A percentile compares a stretch with the other conserved stretches of the same genome.
These are phyloP conservation scores for Flagelloscypha sp. DNA, from an alignment of 768 basidiomycete species.

Conservation along the genomic window DNA sequence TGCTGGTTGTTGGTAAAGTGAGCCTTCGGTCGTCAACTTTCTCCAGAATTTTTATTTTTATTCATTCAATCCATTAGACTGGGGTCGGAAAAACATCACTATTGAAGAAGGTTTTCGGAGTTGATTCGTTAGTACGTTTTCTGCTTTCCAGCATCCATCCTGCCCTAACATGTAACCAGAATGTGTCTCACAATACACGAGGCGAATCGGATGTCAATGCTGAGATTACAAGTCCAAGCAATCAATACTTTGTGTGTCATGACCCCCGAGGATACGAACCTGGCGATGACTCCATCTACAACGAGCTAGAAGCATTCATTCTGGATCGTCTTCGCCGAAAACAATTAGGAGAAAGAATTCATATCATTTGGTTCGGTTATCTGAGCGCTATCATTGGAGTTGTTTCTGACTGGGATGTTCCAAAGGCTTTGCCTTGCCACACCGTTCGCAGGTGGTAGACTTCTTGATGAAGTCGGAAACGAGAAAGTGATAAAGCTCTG, in stretches of 20 bases:
- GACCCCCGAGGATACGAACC: conserved; percentile 11
- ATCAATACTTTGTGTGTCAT: conserved; percentile 10
- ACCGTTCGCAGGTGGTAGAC: conserved; percentile 4
- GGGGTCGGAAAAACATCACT: conserved; percentile 12
- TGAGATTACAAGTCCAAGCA: conserved; percentile 4
- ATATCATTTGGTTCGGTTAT: conserved; percentile 9
- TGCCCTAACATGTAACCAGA: not conserved
- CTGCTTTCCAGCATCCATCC: no score
- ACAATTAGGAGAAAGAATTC: conserved; percentile 5
- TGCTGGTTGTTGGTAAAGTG: not conserved
- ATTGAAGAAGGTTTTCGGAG: conserved; percentile 8
- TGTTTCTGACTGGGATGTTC: no score
- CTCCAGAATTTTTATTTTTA: no score
- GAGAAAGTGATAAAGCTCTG: conserved; percentile 4
- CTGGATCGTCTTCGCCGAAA: not conserved
- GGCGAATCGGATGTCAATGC: conserved; percentile 7
- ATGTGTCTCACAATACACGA: not conserved
- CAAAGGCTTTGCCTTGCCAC: conserved; percentile 10
- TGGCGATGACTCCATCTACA: conserved; percentile 7
- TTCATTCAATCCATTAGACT: no score
- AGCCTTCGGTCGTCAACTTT: no score
- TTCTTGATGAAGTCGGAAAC: conserved; percentile 1
- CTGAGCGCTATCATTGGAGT: no score
- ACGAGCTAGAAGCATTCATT: conserved; percentile 7
- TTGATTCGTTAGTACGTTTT: conserved; percentile 2